Base-by-base conservation (phyloP, 352 stramenopile species). In the Phytopythium delawarense region DNA sequence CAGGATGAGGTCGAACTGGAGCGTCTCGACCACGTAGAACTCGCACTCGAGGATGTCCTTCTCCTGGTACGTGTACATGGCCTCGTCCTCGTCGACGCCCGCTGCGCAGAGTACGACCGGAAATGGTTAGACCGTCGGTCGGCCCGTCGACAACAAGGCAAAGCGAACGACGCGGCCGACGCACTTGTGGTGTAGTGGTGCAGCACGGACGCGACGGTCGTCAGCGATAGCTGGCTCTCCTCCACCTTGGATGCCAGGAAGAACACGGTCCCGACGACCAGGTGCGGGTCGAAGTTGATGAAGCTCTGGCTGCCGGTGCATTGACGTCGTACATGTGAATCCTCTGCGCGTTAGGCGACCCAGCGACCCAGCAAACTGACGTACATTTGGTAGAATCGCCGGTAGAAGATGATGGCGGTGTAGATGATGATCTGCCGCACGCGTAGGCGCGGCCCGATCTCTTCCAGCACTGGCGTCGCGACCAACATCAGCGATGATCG, bases 391-490 rank as follows among this genome's bases (percentile, higher is more conserved):
- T 94, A 96, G 68, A 96, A 96, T n/a, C 87, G 84, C 18, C 86
- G 83, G 57, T 96, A 96, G 68, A 96, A 92, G 59, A 96, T 82
- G 66, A 96, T 91, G 18, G 87, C 87, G 9, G 87, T 94, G 78
- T 92, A 94, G 72, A 96, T 96, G 72, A 96, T 93, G 67, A 94
- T 92, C 70, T 96, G 87, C 46, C 87, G 87, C 42, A 96, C 83
- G 39, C 87, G 82, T 25, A 94, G 67, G 0, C 84, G 79, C 20
- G 84, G 79, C 7, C 87, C 87, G 53, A 96, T 91, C 55, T 94
- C 82, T 56, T 96, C 85, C 16, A 96, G 72, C 52, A 96, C 87
- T 96, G 39, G 30, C 44, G 16, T 40, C 15, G 12, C 35, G 42
- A 3, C 30, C 28, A 67, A 40, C 35, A 40, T 2, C 35, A 2